Conservation (phyloP, 768 basidiomycete genomes). For the Serendipita sp. region DNA sequence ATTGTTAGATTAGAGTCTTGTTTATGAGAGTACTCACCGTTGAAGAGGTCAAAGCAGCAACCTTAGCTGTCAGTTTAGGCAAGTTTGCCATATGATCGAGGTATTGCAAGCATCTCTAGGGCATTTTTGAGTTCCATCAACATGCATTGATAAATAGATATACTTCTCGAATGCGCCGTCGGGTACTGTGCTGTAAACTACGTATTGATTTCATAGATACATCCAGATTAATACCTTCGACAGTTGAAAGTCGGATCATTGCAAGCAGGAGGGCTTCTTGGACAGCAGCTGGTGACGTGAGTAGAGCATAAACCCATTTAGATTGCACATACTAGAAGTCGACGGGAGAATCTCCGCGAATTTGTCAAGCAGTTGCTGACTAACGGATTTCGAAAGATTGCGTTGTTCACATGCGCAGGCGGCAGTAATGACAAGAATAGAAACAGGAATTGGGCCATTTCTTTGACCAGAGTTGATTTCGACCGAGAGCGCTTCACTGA, state of each 20-base stretch:
- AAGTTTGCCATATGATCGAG: neutral
- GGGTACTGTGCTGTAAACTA: neutral
- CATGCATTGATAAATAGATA: neutral
- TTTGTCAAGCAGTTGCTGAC: neutral
- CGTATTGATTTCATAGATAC: neutral
- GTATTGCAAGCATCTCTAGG: neutral
- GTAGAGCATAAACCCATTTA: neutral
- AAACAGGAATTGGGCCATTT: neutral
- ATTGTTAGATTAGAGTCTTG: neutral
- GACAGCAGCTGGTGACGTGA: constrained; percentile 33
- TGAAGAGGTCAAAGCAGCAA: neutral
- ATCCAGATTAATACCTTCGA: neutral
- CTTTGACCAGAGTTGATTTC: neutral
- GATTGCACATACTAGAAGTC: neutral
- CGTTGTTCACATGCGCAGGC: neutral
- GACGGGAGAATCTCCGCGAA: neutral
- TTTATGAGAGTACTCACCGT: neutral
- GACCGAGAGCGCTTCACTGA: neutral
- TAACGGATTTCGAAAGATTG: neutral
- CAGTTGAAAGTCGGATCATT: constrained; percentile 47
- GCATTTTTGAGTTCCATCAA: neutral
- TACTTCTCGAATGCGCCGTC: neutral
- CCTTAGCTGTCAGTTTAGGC: neutral
- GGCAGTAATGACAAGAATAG: neutral
- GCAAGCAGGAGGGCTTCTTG: constrained; percentile 58